Evolutionary conservation across 768 basidiomycete species (phyloP).

Genomic region (Termitomyces sp.): DNA sequence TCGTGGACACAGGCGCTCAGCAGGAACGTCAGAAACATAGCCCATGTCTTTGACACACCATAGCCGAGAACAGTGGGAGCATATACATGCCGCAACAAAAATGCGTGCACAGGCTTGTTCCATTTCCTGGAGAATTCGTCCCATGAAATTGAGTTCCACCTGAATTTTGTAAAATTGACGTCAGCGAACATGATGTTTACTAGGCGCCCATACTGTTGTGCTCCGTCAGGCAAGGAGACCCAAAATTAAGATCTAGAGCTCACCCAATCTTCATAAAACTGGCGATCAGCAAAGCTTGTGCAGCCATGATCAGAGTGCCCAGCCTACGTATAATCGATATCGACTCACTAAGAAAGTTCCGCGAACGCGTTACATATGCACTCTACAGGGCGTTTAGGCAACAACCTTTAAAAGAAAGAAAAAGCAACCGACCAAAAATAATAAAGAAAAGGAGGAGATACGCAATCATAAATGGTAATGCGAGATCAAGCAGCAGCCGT

Average conservation of each 20-base stretch:
- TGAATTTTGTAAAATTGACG: constrained; percentile 4
- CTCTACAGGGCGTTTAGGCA: constrained; percentile 37
- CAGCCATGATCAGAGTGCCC: not conserved
- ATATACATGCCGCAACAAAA: constrained; percentile 93
- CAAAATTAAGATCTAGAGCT: constrained; percentile 8
- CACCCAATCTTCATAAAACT: constrained; percentile 98
- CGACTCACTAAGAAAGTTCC: constrained; percentile 78
- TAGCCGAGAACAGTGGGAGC: constrained; percentile 79
- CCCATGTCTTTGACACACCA: constrained; percentile 67
- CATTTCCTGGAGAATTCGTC: constrained; percentile 98
- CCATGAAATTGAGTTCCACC: constrained; percentile 97
- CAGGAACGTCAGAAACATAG: constrained; percentile 91
- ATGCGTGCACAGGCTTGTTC: constrained; percentile 96
- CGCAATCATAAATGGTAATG: constrained; percentile 90
- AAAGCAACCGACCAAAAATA: constrained; percentile 57
- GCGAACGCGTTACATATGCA: constrained; percentile 97
- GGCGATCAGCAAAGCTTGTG: constrained; percentile 87
- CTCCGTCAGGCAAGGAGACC: not conserved
- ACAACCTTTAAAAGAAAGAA: not conserved
- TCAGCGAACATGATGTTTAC: not conserved
- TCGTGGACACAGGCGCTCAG: constrained; percentile 89
- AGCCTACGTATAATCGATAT: not conserved
- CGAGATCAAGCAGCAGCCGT: constrained; percentile 75
- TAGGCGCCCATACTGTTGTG: constrained; percentile 10
- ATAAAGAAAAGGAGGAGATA: constrained; percentile 86